These are phyloP conservation scores for Hypoxylon sp. DNA, from an alignment of 2,329 filamentous ascomycete species.

Conservation along the genomic window DNA sequence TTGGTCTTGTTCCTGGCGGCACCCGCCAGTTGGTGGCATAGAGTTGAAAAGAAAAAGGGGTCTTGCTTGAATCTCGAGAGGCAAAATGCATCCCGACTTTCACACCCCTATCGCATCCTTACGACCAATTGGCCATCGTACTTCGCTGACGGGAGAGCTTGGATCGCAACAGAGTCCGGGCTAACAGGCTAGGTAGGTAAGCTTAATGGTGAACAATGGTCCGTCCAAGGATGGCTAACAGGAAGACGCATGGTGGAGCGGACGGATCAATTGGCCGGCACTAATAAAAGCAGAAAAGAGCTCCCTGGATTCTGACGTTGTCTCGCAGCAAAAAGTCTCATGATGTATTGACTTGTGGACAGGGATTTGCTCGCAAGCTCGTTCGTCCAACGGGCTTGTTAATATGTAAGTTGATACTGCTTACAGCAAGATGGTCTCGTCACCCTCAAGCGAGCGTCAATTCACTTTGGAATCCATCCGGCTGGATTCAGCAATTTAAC, in stretches of 20 bases:
- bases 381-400: slow-evolving; percentile 38
- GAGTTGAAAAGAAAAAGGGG: slow-evolving; percentile 21
- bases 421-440: slow-evolving; percentile 24
- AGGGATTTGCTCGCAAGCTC: slow-evolving; percentile 34
- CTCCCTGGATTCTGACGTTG: slow-evolving; percentile 46
- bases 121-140: slow-evolving; percentile 33
- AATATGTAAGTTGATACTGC: slow-evolving; percentile 35
- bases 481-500: slow-evolving; percentile 11
- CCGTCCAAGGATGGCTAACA: slow-evolving; percentile 40
- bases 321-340: slow-evolving; percentile 47
- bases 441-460: slow-evolving; percentile 16
- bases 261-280: slow-evolving; percentile 48
- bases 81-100: slow-evolving; percentile 24
- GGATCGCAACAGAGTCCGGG: slow-evolving; percentile 29
- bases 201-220: slow-evolving; percentile 34
- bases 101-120: slow-evolving; percentile 9
- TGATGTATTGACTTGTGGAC: slow-evolving; percentile 45
- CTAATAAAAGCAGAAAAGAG: slow-evolving; percentile 43
- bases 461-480: slow-evolving; percentile 18
- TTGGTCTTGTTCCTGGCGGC: slow-evolving; percentile 46
- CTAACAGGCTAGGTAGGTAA: slow-evolving; percentile 28
- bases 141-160: slow-evolving; percentile 23
- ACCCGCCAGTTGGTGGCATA: slow-evolving; percentile 25
- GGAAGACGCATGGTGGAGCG: slow-evolving; percentile 42
- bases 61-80: slow-evolving; percentile 16